Conservation (phyloP, 768 basidiomycete species). For the Daedaleopsis nitida region DNA sequence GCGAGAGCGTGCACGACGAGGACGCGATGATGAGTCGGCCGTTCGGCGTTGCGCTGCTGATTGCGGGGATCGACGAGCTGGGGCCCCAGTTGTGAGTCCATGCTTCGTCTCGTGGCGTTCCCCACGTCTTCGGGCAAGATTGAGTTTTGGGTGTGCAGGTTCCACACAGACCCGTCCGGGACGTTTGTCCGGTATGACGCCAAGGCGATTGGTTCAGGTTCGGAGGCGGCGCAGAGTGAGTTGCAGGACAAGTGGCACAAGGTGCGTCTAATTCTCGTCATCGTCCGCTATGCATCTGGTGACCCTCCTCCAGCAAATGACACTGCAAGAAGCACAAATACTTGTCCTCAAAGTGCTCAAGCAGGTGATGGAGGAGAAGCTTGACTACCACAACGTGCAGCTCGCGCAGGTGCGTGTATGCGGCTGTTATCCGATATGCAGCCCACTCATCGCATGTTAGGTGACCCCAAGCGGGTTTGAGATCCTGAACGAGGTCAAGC, state of each 20-base stretch:
- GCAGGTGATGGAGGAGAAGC: constrained; percentile 99
- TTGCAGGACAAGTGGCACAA: constrained; percentile 97
- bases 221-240: constrained; percentile 96
- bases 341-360: constrained; percentile 89
- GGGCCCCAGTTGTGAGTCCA: constrained; percentile 89
- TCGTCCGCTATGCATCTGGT: neutral
- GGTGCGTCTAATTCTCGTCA: constrained; percentile 45
- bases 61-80: constrained; percentile 95
- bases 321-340: constrained; percentile 82
- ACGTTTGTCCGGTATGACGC: constrained; percentile 97
- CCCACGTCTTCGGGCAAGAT: too few species aligned
- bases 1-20: constrained; percentile 98
- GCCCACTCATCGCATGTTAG: constrained; percentile 37
- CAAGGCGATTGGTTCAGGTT: constrained; percentile 97
- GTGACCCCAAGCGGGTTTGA: constrained; percentile 90
- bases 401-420: constrained; percentile 77
- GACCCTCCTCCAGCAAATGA: constrained; percentile 73
- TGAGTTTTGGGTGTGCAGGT: constrained; percentile 48
- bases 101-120: neutral
- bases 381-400: constrained; percentile 98
- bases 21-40: constrained; percentile 99
- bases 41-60: constrained; percentile 95
- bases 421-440: neutral
- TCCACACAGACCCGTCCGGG: constrained; percentile 97
- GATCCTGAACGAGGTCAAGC: constrained; percentile 77